Evolutionary conservation across 2,329 filamentous ascomycete species (phyloP).

Genomic region (Stachybotrys echinatus): DNA sequence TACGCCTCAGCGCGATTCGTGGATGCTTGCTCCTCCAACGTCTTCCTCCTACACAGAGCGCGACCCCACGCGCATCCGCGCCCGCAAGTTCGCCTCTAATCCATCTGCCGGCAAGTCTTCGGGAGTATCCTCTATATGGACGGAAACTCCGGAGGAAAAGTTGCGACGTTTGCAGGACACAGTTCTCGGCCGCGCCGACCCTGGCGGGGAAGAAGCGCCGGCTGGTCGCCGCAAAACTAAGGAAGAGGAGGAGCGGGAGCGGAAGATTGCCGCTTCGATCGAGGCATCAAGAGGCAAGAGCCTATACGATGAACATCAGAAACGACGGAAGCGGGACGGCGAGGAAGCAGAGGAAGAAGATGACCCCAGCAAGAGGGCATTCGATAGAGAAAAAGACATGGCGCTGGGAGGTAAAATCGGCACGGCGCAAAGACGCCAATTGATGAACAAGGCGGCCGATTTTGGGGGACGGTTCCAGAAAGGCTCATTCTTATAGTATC

Average conservation of each 20-base stretch:
- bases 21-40: constrained; percentile 71
- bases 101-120: constrained; percentile 22
- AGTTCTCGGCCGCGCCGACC: constrained; percentile 64
- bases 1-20: constrained; percentile 69
- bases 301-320: constrained; percentile 53
- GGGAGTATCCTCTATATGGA: constrained; percentile 70
- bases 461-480: constrained; percentile 79
- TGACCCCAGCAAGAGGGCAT: constrained; percentile 82
- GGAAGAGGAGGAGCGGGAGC: constrained; percentile 52
- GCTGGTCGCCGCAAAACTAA: constrained; percentile 38
- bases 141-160: constrained; percentile 86
- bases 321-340: constrained; percentile 20
- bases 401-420: constrained; percentile 67
- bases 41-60: constrained; percentile 51
- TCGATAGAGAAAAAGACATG: constrained; percentile 95
- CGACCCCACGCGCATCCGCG: constrained; percentile 79
- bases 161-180: constrained; percentile 74
- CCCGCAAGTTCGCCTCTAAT: constrained; percentile 74
- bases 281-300: constrained; percentile 52
- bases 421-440: constrained; percentile 66
- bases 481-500: constrained; percentile 60
- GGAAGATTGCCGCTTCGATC: constrained; percentile 41
- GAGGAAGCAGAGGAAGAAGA: constrained; percentile 61
- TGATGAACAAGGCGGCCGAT: constrained; percentile 73
- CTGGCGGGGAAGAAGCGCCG: constrained; percentile 29